Conservation (phyloP, 495 filamentous ascomycete species). For the Lophiostoma macrostomum region DNA sequence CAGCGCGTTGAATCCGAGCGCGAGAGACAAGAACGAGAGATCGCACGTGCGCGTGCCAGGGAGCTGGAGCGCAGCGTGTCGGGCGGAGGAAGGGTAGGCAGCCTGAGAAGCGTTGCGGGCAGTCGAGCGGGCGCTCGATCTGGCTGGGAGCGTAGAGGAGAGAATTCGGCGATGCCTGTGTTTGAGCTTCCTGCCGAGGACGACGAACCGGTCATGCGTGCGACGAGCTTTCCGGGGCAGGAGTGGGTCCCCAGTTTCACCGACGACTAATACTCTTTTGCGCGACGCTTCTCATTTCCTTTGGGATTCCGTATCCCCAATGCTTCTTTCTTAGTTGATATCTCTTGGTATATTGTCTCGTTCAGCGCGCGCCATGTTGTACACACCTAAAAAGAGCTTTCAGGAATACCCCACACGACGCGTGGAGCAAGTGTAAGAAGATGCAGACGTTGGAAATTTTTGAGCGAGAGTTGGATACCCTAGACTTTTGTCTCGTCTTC, state of each 20-base stretch:
- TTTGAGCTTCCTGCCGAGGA: slow-evolving; percentile 34
- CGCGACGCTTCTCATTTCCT: not conserved
- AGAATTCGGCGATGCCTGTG: slow-evolving; percentile 9
- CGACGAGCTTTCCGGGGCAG: slow-evolving; percentile 27
- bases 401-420: no score
- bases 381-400: no score
- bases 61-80: slow-evolving; percentile 27
- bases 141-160: slow-evolving; percentile 16
- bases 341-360: no score
- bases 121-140: not conserved
- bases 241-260: slow-evolving; percentile 30
- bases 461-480: no score
- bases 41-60: slow-evolving; percentile 19
- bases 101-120: slow-evolving; percentile 15
- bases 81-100: slow-evolving; percentile 25
- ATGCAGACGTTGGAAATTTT: no score
- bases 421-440: no score
- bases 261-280: slow-evolving; percentile 10
- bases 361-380: no score
- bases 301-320: no score
- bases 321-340: no score
- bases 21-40: slow-evolving; percentile 24
- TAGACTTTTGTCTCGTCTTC: no score
- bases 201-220: slow-evolving; percentile 33
- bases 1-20: slow-evolving; percentile 18